Evolutionary conservation across 2,329 filamentous ascomycete species (phyloP), one percentile per base, ranked within the genome.

Genomic region (Septoria petroselini): DNA sequence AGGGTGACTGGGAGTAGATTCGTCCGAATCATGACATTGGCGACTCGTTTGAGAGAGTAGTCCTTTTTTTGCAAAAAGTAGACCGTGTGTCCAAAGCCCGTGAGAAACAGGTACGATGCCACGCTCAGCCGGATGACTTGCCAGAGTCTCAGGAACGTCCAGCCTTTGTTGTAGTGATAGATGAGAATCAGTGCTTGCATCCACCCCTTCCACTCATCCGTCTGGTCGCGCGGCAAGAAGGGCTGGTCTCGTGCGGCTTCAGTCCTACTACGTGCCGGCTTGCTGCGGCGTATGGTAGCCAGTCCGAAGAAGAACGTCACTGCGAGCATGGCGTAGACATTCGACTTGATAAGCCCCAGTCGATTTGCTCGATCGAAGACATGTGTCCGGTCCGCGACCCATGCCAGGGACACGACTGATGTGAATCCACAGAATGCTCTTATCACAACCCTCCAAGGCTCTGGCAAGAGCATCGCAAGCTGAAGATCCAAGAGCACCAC

Each of bases 171-270:
- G 63, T 80, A 84, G 53, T 82, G 76, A 58, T 82, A 84, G 9
- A 80, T 67, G 14, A 83, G 66, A 35, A 79, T 69, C 14, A 75
- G 65, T 11, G 73, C 71, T 55, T 84, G 81, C 78, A 85, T 81
- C 73, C 80, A 78, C 2, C 83, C 83, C 67, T 84, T 85, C 75
- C 81, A 83, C 62, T 85, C 83, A 53, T 84, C 75, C 0, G 78
- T 79, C 57, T 84, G 79, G 38, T 76, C 71, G 42, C 81, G 72
- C 0, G 76, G 72, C 4, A 84, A 66, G 45, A 78, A 76, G 1
- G 65, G 65, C 30, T 69, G 62, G 41, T 68, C 65, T n/a, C 14
- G 41, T 35, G 21, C 47, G 8, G 38, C 21, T 23, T 27, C 25
- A 7, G 34, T 17, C 15, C 31, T 48, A n/a, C n/a, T n/a, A 31